Evolutionary conservation across 495 filamentous ascomycete genomes (phyloP).

Genomic region (Massariosphaeria phaeospora): DNA sequence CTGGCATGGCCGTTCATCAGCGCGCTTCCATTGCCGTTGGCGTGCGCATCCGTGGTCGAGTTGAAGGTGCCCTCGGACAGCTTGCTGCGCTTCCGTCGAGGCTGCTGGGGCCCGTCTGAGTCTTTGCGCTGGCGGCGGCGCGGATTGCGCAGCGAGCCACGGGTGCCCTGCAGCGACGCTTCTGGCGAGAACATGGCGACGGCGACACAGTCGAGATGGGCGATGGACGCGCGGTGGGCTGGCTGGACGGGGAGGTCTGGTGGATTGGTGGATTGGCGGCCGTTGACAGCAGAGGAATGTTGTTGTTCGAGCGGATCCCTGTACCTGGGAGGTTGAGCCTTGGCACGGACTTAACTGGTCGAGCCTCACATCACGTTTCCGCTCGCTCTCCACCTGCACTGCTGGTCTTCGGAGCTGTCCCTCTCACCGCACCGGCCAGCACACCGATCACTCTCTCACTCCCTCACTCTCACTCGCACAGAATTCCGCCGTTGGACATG

Average conservation of each 20-base stretch:
- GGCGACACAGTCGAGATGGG: conserved; percentile 6
- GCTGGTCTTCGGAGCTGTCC: no score
- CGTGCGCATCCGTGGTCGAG: conserved; percentile 10
- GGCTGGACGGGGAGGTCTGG: neutral
- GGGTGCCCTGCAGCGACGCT: conserved; percentile 21
- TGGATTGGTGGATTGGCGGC: conserved; percentile 5
- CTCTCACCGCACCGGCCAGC: no score
- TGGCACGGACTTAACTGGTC: conserved; percentile 6
- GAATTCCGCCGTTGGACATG: no score
- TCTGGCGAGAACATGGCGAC: conserved; percentile 33
- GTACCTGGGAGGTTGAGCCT: neutral
- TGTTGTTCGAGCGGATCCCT: neutral
- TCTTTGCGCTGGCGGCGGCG: conserved; percentile 41
- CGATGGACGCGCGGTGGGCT: conserved; percentile 23
- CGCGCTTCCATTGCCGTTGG: conserved; percentile 28
- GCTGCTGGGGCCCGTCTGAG: conserved; percentile 34
- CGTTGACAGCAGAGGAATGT: neutral
- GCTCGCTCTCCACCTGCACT: neutral
- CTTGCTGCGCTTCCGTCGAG: conserved; percentile 40
- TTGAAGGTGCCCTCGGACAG: conserved; percentile 35
- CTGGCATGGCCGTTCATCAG: conserved; percentile 35
- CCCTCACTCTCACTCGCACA: no score
- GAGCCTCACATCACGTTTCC: neutral
- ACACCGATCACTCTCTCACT: no score
- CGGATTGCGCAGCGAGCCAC: conserved; percentile 34